phyloP scores from a whole-genome alignment of 352 stramenopile genomes.

The Aphanomyces astaci region DNA sequence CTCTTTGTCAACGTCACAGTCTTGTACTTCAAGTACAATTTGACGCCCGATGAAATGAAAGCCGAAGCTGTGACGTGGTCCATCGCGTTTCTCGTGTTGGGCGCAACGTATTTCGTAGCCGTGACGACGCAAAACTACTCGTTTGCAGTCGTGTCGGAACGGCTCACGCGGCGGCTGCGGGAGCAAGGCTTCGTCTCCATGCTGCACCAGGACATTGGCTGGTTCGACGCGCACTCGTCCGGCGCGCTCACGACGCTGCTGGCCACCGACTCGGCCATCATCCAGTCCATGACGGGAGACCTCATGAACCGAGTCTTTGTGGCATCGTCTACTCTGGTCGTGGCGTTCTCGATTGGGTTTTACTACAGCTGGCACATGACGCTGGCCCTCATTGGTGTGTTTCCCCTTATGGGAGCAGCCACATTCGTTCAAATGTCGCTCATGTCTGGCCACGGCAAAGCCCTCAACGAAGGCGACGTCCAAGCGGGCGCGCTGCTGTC shows the following conservation, averaged over 20 bases:
- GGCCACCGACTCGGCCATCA: constrained; percentile 43
- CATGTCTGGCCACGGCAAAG: constrained; percentile 33
- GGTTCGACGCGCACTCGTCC: constrained; percentile 61
- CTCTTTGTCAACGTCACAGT: constrained; percentile 36
- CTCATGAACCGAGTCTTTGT: constrained; percentile 32
- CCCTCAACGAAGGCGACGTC: constrained; percentile 45
- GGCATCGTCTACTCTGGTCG: constrained; percentile 28
- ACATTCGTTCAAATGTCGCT: constrained; percentile 26
- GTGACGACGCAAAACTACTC: constrained; percentile 30
- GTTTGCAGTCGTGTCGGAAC: constrained; percentile 34
- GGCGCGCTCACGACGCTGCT: constrained; percentile 47
- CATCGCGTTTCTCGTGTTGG: constrained; percentile 31
- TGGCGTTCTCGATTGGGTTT: constrained; percentile 35
- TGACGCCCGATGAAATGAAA: constrained; percentile 28
- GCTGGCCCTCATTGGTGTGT: constrained; percentile 35
- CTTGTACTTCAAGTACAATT: constrained; percentile 32
- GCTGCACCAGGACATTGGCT: constrained; percentile 53
- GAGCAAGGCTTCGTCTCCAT: constrained; percentile 34
- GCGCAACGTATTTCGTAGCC: constrained; percentile 28
- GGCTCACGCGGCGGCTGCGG: constrained; percentile 34
- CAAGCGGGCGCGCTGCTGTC: constrained; percentile 36
- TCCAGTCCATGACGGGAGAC: constrained; percentile 41
- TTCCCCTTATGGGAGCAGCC: constrained; percentile 24
- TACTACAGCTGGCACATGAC: constrained; percentile 60
- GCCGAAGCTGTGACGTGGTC: constrained; percentile 28